A percentile compares a stretch with the other conserved stretches of the same genome.
These are phyloP conservation scores for Annulohypoxylon nitens DNA, from an alignment of 495 filamentous ascomycete genomes.

Conservation along the genomic window DNA sequence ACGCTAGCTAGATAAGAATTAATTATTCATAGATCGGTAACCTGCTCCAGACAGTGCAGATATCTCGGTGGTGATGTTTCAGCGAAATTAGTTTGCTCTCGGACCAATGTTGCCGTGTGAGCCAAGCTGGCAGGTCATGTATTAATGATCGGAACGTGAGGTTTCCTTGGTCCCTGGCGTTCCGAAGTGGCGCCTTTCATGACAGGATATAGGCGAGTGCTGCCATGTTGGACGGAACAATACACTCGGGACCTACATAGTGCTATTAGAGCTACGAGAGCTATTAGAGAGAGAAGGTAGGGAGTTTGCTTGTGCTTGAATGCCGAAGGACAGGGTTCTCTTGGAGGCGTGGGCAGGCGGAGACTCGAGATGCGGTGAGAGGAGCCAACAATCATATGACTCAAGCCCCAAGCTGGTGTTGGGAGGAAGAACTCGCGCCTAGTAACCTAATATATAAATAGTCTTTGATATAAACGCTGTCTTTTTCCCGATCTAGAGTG, in stretches of 20 bases:
- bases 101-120: slow-evolving; percentile 33
- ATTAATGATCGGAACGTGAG: slow-evolving; percentile 26
- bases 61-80: slow-evolving; percentile 39
- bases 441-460: slow-evolving; percentile 35
- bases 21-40: slow-evolving; percentile 28
- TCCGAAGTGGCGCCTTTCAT: slow-evolving; percentile 31
- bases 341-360: slow-evolving; percentile 36
- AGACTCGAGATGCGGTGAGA: slow-evolving; percentile 44
- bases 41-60: slow-evolving; percentile 38
- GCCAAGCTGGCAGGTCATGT: slow-evolving; percentile 4
- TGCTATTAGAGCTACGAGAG: not conserved
- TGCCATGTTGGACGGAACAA: slow-evolving; percentile 13
- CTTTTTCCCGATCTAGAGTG: slow-evolving; percentile 25
- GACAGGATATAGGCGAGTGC: slow-evolving; percentile 7
- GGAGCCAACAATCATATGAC: slow-evolving; percentile 43
- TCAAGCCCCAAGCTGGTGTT: slow-evolving; percentile 36
- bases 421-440: slow-evolving; percentile 24
- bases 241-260: not conserved
- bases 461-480: slow-evolving; percentile 14
- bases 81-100: slow-evolving; percentile 30
- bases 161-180: slow-evolving; percentile 15
- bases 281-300: slow-evolving; percentile 4
- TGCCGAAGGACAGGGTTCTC: slow-evolving; percentile 32
- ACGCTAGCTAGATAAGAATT: slow-evolving; percentile 18
- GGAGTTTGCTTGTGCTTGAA: slow-evolving; percentile 31